phyloP scores from a whole-genome alignment of 2,329 filamentous ascomycete species.

The Aspergillus sergii region DNA sequence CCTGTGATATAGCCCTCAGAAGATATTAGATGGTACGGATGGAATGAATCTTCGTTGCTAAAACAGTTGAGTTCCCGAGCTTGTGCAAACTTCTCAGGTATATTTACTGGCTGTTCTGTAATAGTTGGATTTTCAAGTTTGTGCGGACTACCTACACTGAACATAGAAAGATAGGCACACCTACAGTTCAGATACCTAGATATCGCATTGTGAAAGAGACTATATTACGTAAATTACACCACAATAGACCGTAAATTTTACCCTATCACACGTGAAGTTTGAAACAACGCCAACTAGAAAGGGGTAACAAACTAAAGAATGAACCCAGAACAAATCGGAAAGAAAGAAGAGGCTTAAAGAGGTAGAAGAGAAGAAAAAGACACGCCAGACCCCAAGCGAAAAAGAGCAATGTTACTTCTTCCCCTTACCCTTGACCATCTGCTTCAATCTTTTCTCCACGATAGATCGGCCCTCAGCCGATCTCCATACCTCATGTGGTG shows the following conservation, averaged over 20 bases:
- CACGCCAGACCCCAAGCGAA: neutral
- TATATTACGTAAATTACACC: neutral
- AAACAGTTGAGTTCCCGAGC: neutral
- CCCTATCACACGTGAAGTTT: neutral
- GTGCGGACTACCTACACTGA: neutral
- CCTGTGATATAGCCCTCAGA: neutral
- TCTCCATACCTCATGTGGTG: conserved; percentile 84
- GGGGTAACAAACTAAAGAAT: neutral
- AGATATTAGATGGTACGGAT: neutral
- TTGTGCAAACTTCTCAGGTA: neutral
- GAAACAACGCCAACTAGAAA: neutral
- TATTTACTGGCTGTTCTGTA: neutral
- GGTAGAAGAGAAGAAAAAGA: neutral
- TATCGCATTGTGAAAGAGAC: neutral
- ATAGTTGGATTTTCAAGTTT: neutral
- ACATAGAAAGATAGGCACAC: neutral
- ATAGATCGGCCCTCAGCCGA: conserved; percentile 70
- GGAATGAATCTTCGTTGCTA: neutral
- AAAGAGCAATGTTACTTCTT: conserved; percentile 4
- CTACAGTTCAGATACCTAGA: neutral
- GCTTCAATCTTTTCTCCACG: conserved; percentile 76
- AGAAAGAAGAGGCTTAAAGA: neutral
- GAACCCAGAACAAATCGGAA: neutral
- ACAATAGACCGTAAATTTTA: neutral
- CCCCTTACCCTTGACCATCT: conserved; percentile 57